These are phyloP conservation scores for Coemansia sp. DNA, from an alignment of 192 early-diverging fungal species.

Conservation along the genomic window DNA sequence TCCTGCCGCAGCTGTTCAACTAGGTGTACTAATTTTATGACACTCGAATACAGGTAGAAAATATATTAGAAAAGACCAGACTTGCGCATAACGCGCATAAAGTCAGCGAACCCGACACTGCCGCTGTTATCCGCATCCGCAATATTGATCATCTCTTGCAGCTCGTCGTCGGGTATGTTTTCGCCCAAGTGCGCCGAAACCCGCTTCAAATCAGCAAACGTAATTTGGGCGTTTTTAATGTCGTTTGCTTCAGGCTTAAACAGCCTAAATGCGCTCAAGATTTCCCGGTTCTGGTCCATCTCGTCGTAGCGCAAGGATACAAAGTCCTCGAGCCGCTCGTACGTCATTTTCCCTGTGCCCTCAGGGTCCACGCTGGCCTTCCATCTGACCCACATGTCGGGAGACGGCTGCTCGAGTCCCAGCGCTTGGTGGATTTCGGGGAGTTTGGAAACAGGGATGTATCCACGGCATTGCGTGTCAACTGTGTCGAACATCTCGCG, in stretches of 20 bases:
- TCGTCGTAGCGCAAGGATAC: constrained; percentile 31
- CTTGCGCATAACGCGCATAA: constrained; percentile 63
- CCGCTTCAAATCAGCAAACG: constrained; percentile 71
- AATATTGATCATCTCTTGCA: constrained; percentile 67
- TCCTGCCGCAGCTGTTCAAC: constrained; percentile 60
- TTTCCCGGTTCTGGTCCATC: constrained; percentile 64
- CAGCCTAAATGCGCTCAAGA: constrained; percentile 71
- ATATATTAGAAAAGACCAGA: constrained; percentile 52
- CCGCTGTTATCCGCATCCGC: constrained; percentile 64
- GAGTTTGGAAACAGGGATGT: constrained; percentile 23
- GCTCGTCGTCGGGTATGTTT: constrained; percentile 63
- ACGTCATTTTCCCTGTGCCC: constrained; percentile 26
- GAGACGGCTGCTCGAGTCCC: constrained; percentile 8
- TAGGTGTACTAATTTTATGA: background rate
- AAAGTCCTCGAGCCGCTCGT: constrained; percentile 33
- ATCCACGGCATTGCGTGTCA: constrained; percentile 31
- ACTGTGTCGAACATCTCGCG: constrained; percentile 40
- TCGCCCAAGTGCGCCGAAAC: constrained; percentile 67
- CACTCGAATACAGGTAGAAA: background rate
- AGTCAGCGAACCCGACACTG: constrained; percentile 65
- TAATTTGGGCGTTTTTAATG: constrained; percentile 59
- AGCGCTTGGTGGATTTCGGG: constrained; percentile 19
- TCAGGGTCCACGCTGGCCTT: constrained; percentile 33
- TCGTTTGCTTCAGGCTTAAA: constrained; percentile 73
- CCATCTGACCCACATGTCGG: constrained; percentile 17